Evolutionary conservation across 2,329 filamentous ascomycete genomes (phyloP), one percentile per base, ranked within the genome.

Genomic region (Fusarium pseudograminearum): DNA sequence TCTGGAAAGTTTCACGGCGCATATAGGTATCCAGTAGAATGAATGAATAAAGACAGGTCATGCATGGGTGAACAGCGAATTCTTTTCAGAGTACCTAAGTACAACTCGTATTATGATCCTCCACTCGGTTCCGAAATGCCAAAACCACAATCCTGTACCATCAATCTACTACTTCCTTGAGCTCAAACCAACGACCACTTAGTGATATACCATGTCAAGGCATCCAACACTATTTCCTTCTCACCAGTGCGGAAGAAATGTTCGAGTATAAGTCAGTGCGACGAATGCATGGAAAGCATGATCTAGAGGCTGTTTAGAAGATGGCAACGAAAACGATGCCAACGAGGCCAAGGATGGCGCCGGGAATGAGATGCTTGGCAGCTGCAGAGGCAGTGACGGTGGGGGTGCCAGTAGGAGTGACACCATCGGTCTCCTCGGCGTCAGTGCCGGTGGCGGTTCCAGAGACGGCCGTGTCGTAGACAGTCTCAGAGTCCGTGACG

Each of bases 381-480:
- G 74, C 78, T n/a, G 74, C 78, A 14, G 77, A 78, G 28, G 77
- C 70, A 30, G 76, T 74, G 41, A 76, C 75, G 10, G 74, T 74
- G 33, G 72, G 72, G 26, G 73, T 75, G 28, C 74, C 66, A 22
- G 76, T 72, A 40, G 77, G 66, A 61, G 70, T 69, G 31, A 46
- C 60, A 28, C 54, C 72, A 10, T 46, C 67, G 12, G 66, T 63
- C 14, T 56, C 61, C 6, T 63, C 70, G 24, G 69, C 73, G 46
- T 69, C 53, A 44, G 55, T 36, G 41, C 57, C 63, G 12, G 55
- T 60, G 34, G 52, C 63, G n/a, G 75, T 65, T 22, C 61, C 54
- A 42, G 64, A 60, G 24, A 40, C 54, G 34, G 62, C 47, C 38
- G 69, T 57, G 28, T 57, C 65, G 18, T 60, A 64, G 50, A 68